Conservation (phyloP, 139 green algal genomes). For the Coelastrella sp. region DNA sequence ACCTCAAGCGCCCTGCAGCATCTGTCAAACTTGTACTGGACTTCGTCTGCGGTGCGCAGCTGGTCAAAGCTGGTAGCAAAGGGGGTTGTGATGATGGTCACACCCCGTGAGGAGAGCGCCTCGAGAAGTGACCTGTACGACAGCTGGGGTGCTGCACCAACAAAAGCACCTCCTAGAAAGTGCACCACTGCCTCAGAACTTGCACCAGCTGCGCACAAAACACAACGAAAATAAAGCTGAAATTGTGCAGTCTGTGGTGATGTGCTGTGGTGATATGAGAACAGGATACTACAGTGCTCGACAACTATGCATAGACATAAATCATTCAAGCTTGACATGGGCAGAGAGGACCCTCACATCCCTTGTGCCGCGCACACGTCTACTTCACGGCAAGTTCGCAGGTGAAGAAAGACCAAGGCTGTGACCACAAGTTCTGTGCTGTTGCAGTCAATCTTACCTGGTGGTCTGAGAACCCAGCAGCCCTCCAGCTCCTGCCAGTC, state of each 20-base stretch:
- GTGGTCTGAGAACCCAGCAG: conserved; percentile 79
- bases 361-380: too few species aligned
- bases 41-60: conserved; percentile 88
- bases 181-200: conserved; percentile 76
- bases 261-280: too few species aligned
- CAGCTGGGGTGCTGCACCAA: conserved; percentile 91
- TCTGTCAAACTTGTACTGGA: conserved; percentile 88
- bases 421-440: too few species aligned
- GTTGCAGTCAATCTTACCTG: neutral
- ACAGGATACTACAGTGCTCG: too few species aligned
- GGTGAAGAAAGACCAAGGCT: too few species aligned
- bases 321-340: too few species aligned
- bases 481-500: conserved; percentile 75
- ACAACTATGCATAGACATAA: too few species aligned
- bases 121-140: conserved; percentile 61
- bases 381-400: too few species aligned
- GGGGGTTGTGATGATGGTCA: conserved; percentile 79
- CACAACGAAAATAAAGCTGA: neutral
- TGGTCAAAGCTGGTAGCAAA: conserved; percentile 92
- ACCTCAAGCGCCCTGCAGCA: conserved; percentile 68
- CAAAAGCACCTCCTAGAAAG: conserved; percentile 94
- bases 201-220: neutral
- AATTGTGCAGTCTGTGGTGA: too few species aligned
- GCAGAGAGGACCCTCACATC: too few species aligned
- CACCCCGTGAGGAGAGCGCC: conserved; percentile 4